Percentiles rank a stretch among this genome's conserved stretches.
phyloP scores from a whole-genome alignment of 2,329 filamentous ascomycete genomes.

The Colletotrichum viniferum region DNA sequence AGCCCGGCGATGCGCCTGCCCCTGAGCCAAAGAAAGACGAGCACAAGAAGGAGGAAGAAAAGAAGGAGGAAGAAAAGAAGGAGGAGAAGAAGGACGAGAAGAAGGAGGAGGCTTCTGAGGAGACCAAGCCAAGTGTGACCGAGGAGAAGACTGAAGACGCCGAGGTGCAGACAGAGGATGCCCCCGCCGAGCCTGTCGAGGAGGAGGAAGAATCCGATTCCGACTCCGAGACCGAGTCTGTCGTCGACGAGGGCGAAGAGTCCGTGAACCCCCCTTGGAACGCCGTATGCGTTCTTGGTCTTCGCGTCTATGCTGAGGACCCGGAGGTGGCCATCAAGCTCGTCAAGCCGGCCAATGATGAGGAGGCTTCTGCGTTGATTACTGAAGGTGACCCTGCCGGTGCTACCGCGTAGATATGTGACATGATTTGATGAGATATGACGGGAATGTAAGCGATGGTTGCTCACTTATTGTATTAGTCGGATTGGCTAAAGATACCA shows the following conservation, averaged over 20 bases:
- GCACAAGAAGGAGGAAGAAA: not conserved
- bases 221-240: not conserved
- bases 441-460: not conserved
- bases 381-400: slow-evolving; percentile 32
- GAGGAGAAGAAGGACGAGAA: not conserved
- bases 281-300: slow-evolving; percentile 44
- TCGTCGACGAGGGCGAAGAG: slow-evolving; percentile 13
- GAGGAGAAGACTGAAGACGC: not conserved
- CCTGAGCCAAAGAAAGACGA: slow-evolving; percentile 5
- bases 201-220: not conserved
- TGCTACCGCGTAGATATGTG: slow-evolving; percentile 23
- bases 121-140: not conserved
- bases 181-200: not conserved
- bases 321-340: slow-evolving; percentile 36
- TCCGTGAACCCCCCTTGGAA: slow-evolving; percentile 37
- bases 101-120: not conserved
- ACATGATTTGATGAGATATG: not conserved
- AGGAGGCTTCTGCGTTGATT: slow-evolving; percentile 32
- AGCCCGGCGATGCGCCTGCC: not conserved
- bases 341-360: slow-evolving; percentile 33
- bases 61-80: not conserved
- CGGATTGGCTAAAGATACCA: not conserved
- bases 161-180: slow-evolving; percentile 12
- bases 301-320: slow-evolving; percentile 43
- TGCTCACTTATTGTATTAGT: not conserved